Evolutionary conservation across 257 asterid species (phyloP).

Genomic region (Leonotis leonurus): DNA sequence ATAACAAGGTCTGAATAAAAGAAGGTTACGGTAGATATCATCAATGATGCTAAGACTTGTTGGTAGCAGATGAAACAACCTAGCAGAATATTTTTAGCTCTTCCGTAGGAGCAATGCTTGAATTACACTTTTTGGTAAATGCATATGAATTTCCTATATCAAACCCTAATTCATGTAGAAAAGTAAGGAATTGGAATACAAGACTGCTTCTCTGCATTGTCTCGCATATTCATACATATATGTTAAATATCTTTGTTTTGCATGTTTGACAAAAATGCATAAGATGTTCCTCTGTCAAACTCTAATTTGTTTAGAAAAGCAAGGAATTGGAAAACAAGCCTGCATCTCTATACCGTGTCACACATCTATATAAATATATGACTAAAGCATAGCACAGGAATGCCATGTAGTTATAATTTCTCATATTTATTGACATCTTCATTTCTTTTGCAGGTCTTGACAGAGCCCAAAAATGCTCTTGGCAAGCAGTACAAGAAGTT

Average conservation of each 20-base stretch:
- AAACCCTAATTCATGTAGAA: too few relatives aligned
- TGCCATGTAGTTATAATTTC: neutral
- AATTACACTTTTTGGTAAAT: neutral
- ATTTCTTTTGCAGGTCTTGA: slow-evolving; percentile 50
- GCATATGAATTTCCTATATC: too few relatives aligned
- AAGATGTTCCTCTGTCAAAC: neutral
- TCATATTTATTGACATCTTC: slow-evolving; percentile 9
- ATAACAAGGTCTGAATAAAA: neutral
- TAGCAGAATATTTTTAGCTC: neutral
- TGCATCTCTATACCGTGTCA: neutral
- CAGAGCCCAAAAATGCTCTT: slow-evolving; percentile 85
- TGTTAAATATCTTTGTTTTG: too few relatives aligned
- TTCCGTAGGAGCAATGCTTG: neutral
- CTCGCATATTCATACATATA: too few relatives aligned
- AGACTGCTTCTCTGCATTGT: too few relatives aligned
- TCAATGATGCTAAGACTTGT: neutral
- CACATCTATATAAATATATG: neutral
- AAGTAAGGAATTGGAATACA: too few relatives aligned
- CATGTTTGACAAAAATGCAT: too few relatives aligned
- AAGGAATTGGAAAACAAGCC: neutral
- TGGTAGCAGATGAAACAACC: neutral
- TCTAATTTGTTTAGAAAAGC: neutral
- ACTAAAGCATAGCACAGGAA: neutral
- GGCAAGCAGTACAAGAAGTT: slow-evolving; percentile 88
- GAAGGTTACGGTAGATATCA: neutral